Percentiles rank a stretch among this genome's conserved stretches.
Evolutionary conservation across 805 yeast species (phyloP).

Genomic region (Lipomyces oligophaga): DNA sequence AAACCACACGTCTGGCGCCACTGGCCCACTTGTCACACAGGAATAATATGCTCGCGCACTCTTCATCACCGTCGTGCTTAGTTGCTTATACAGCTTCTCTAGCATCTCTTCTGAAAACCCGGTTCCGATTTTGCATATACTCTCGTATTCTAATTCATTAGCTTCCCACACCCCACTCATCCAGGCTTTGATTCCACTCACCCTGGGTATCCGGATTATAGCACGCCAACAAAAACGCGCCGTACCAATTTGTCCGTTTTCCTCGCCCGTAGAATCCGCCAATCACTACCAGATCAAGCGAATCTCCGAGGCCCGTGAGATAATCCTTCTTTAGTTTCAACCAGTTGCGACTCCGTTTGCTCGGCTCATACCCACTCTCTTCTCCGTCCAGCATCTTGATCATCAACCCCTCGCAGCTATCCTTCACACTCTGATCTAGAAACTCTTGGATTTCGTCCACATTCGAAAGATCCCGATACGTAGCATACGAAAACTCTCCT

Average conservation of each 20-base stretch:
- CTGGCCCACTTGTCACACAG: constrained; percentile 54
- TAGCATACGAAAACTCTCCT: constrained; percentile 82
- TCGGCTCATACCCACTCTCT: constrained; percentile 87
- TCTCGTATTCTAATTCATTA: constrained; percentile 64
- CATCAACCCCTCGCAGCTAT: constrained; percentile 94
- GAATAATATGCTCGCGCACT: constrained; percentile 65
- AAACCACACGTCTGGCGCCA: constrained; percentile 93
- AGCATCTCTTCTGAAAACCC: constrained; percentile 89
- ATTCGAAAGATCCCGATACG: constrained; percentile 63
- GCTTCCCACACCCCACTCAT: background rate
- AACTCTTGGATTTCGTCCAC: constrained; percentile 73
- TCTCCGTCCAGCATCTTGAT: constrained; percentile 78
- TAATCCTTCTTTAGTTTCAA: constrained; percentile 92
- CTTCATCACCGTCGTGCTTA: constrained; percentile 63
- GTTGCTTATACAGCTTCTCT: constrained; percentile 51
- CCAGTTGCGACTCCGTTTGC: constrained; percentile 94
- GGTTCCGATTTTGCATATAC: constrained; percentile 95
- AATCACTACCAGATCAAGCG: constrained; percentile 84
- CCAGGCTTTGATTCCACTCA: background rate
- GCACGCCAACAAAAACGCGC: constrained; percentile 88
- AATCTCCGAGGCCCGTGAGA: constrained; percentile 91
- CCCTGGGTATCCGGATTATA: constrained; percentile 81
- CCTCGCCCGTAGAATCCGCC: constrained; percentile 95
- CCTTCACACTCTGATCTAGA: constrained; percentile 83
- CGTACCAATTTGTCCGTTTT: constrained; percentile 90